phyloP scores from a whole-genome alignment of 2,329 filamentous ascomycete species.

The Diaporthe caulivora region DNA sequence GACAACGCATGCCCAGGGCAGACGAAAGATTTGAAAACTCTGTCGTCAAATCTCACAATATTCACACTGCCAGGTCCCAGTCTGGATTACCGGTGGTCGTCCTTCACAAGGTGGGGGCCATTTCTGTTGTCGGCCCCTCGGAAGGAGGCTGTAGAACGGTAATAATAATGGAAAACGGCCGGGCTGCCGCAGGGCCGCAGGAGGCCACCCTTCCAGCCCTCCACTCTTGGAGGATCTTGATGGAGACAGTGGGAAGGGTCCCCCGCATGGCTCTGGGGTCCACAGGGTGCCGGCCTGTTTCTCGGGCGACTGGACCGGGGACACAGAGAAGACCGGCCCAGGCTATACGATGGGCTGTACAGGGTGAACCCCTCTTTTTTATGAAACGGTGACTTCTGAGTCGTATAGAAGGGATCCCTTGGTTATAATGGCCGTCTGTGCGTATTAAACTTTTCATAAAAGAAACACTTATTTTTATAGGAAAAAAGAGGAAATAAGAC shows the following conservation, averaged over 20 bases:
- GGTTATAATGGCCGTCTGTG: no score
- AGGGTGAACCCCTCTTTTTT: no score
- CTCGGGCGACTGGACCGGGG: not conserved
- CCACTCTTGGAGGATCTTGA: not conserved
- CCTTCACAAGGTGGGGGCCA: not conserved
- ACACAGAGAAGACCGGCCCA: constrained; percentile 15
- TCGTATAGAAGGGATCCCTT: no score
- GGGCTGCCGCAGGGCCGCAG: constrained; percentile 16
- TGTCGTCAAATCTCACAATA: constrained; percentile 8
- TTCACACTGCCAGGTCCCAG: no score
- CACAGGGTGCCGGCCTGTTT: constrained; percentile 25
- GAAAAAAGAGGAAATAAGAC: no score
- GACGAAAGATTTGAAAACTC: constrained; percentile 12
- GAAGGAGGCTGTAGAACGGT: constrained; percentile 10
- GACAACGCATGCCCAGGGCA: not conserved
- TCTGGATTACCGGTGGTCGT: not conserved
- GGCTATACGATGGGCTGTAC: not conserved
- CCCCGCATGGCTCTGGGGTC: not conserved
- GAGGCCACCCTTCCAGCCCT: constrained; percentile 11
- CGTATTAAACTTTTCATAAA: no score
- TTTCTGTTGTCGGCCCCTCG: not conserved
- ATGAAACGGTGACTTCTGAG: no score
- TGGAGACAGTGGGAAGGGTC: not conserved
- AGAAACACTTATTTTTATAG: no score
- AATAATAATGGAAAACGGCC: constrained; percentile 1